These are phyloP conservation scores for Spencermartinsiella ligniputridi DNA, from an alignment of 1,139 yeast species.

Conservation along the genomic window DNA sequence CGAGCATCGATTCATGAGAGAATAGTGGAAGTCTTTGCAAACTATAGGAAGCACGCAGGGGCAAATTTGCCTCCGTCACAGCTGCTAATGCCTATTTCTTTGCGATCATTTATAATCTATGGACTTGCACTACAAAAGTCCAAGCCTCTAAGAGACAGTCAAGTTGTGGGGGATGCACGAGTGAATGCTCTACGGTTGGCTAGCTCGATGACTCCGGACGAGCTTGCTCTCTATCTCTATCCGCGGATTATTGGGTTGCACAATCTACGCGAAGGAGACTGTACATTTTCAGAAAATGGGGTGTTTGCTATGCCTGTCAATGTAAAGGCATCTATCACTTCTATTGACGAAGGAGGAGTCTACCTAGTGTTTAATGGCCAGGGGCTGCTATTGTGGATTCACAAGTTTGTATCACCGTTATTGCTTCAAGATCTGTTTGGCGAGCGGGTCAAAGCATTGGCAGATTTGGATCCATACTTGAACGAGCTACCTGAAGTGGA, in stretches of 20 bases:
- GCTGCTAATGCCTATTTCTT: constrained; percentile 75
- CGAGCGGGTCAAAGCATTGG: constrained; percentile 37
- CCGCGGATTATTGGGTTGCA: constrained; percentile 81
- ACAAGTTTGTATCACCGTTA: constrained; percentile 62
- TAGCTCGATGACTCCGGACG: constrained; percentile 53
- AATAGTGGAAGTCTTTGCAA: constrained; percentile 68
- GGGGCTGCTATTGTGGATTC: constrained; percentile 61
- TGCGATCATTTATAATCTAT: constrained; percentile 67
- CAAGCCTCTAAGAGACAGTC: constrained; percentile 50
- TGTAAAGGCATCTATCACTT: constrained; percentile 43
- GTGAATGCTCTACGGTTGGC: constrained; percentile 55
- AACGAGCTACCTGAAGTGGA: constrained; percentile 68
- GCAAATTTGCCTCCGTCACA: constrained; percentile 55
- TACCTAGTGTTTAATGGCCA: constrained; percentile 73
- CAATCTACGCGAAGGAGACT: constrained; percentile 48
- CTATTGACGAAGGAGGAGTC: constrained; percentile 65
- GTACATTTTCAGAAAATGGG: constrained; percentile 44
- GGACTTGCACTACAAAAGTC: constrained; percentile 68
- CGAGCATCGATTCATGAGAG: constrained; percentile 61
- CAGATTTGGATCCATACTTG: constrained; percentile 41
- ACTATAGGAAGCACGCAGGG: constrained; percentile 53
- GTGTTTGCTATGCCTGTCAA: constrained; percentile 50
- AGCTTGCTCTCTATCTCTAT: constrained; percentile 62
- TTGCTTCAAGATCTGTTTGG: constrained; percentile 77
- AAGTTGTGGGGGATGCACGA: constrained; percentile 41